Evolutionary conservation across 2,329 filamentous ascomycete genomes (phyloP), one percentile per base, ranked within the genome.

Genomic region (Myotisia sp.): DNA sequence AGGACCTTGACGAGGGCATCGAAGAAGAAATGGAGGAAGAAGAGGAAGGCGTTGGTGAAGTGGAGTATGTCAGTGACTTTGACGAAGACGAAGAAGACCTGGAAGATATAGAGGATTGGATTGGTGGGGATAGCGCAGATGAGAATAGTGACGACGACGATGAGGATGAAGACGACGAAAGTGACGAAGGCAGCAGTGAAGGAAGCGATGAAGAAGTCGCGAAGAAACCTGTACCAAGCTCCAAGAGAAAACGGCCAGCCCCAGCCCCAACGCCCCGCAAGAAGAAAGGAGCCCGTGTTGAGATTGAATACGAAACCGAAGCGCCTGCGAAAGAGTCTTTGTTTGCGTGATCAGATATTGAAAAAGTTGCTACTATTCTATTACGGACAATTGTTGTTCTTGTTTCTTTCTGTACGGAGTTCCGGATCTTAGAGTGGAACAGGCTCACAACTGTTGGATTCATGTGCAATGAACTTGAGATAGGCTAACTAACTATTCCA

Each of bases 31-130:
- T 79, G 36, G 67, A 74, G 26, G 76, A 81, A 48, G 70, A 75
- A 42, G 77, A 81, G 45, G 71, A 77, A 28, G 77, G 74, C 34
- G 76, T 78, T 38, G 80, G 75, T 29, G 71, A 79, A 40, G 79
- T 95, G 29, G 85, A 95, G 63, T 95, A 94, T 50, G 83, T 95
- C 38, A 87, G 81, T 51, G 90, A 94, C 55, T 62, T 92, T 37
- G 86, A 86, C 29, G 84, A 71, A 40, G 70, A 72, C 45, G 62
- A 83, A 13, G 74, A 70, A 34, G 80, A 85, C 51, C 71, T 95
- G 33, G 83, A 94, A 58, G 87, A 95, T 54, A 93, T 95, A 35
- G 82, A 95, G 58, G 87, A 95, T 52, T 95, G 87, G 87, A 67
- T 94, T 32, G 85, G 78, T 47, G 83, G 75, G 41, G 79, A 70